Evolutionary conservation across 305 asterid species (phyloP), one percentile per base, ranked within the genome.

Genomic region (Fraxinus sp.): DNA sequence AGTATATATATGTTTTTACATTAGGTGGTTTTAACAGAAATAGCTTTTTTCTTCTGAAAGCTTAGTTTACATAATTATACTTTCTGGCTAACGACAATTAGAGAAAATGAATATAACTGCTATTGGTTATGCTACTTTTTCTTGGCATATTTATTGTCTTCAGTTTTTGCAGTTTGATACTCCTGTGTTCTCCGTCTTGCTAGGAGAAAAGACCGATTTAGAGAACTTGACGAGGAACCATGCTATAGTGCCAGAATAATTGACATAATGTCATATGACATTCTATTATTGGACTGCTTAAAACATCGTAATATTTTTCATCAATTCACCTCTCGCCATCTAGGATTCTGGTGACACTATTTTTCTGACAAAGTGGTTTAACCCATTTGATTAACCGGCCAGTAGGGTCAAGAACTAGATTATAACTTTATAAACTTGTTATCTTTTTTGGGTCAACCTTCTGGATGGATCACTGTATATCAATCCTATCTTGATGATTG

Each of bases 11-110:
- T 49, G 18, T 16, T 49, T 49, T 46, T 76, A 52, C 57, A 24
- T 30, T 32, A 32, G 78, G 35, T 82, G 83, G 88, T 76, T 24
- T 78, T 76, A 72, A 79, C 37, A 78, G 80, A 55, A 78, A 78
- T 77, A 79, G 81, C 30, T 11, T 22, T 4, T 79, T 49, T 64
- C 55, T 14, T 49, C 20, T 49, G 20, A 49, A 49, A 49, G 59
- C 59, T 49, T 49, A 14, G 20, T 14, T 49, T 49, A 49, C 59
- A 49, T 49, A 49, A 4, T 49, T 16, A 49, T 16, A 49, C 59
- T 49, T 14, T 49, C 20, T 49, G 59, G 20, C 20, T 49, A 49
- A 49, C 7, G 18, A 49, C 59, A 49, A 49, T 3, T 49, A 14
- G 59, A 49, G 57, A 46, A 4, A 49, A 4, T 49, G 20, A 49